Evolutionary conservation across 2,329 filamentous ascomycete species (phyloP).

Genomic region (Aaosphaeria arxii): DNA sequence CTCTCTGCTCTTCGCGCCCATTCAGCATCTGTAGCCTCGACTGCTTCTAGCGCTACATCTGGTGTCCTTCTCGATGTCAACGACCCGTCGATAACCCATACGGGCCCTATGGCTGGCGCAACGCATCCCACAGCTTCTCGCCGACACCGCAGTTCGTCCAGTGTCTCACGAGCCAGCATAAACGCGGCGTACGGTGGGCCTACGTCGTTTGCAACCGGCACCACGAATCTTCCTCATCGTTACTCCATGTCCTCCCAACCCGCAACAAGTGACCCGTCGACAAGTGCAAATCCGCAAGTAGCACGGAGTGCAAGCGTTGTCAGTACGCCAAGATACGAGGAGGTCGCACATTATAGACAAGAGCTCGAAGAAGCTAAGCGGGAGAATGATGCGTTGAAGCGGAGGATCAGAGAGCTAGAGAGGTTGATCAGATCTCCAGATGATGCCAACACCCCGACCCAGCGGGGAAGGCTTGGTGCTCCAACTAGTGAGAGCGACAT

Average conservation of each 20-base stretch:
- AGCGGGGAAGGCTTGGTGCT: conserved; percentile 31
- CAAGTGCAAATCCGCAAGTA: conserved; percentile 13
- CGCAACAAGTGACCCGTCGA: conserved; percentile 17
- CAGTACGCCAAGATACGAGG: conserved; percentile 40
- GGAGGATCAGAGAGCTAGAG: conserved; percentile 48
- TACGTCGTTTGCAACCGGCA: conserved; percentile 9
- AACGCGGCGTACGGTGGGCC: conserved; percentile 6
- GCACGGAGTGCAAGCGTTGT: conserved; percentile 30
- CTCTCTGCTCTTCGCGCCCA: conserved; percentile 76
- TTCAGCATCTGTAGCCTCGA: conserved; percentile 62
- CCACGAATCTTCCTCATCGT: conserved; percentile 23
- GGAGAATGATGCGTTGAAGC: conserved; percentile 48
- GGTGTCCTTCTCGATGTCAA: conserved; percentile 44
- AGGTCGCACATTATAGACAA: conserved; percentile 42
- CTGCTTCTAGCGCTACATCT: conserved; percentile 54
- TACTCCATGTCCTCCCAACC: conserved; percentile 32
- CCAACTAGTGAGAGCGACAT: conserved; percentile 8
- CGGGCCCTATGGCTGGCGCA: conserved; percentile 43
- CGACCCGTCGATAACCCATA: conserved; percentile 45
- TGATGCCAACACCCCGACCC: conserved; percentile 7
- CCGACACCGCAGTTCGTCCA: conserved; percentile 57
- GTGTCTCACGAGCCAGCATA: conserved; percentile 41
- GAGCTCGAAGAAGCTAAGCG: conserved; percentile 50
- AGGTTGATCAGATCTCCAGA: conserved; percentile 31
- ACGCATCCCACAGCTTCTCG: conserved; percentile 53